A percentile compares a stretch with the other conserved stretches of the same genome.
phyloP scores from a whole-genome alignment of 441 rosid genomes.

The Erysimum cheiri region DNA sequence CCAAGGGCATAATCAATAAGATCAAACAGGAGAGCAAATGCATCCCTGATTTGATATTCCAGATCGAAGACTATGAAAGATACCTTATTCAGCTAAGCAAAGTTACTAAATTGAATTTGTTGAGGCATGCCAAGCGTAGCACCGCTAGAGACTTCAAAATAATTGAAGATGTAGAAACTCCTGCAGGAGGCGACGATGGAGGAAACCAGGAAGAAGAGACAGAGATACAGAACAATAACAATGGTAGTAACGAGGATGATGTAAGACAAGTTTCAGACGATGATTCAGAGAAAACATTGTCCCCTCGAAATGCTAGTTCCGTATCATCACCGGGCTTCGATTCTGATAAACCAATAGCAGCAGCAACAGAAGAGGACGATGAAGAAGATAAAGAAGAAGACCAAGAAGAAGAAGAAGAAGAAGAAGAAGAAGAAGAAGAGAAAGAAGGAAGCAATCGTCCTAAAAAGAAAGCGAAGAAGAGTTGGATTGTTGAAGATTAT shows the following conservation, averaged over 20 bases:
- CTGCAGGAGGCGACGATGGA: conserved; percentile 45
- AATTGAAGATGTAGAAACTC: conserved; percentile 46
- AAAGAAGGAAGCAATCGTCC: conserved; percentile 42
- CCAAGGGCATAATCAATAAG: conserved; percentile 70
- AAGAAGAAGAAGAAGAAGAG: neutral
- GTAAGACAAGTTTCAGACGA: conserved; percentile 51
- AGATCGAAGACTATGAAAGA: conserved; percentile 81
- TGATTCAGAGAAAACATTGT: conserved; percentile 41
- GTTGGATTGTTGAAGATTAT: conserved; percentile 58
- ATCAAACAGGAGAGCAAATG: conserved; percentile 85
- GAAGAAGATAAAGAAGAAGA: conserved; percentile 2
- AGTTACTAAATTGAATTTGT: conserved; percentile 66
- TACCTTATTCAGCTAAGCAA: conserved; percentile 80
- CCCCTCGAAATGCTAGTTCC: conserved; percentile 43
- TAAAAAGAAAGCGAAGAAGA: conserved; percentile 50
- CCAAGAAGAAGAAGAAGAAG: conserved; percentile 6
- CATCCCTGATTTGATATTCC: conserved; percentile 84
- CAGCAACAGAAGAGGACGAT: conserved; percentile 3
- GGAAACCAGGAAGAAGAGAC: conserved; percentile 39
- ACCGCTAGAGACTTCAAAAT: conserved; percentile 81
- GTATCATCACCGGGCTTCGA: conserved; percentile 48
- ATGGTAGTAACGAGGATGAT: conserved; percentile 36
- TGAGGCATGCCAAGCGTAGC: conserved; percentile 87
- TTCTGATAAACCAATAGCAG: conserved; percentile 41
- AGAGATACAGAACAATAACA: conserved; percentile 22